phyloP scores from a whole-genome alignment of 257 asterid species.

The Solanum habrochaites region DNA sequence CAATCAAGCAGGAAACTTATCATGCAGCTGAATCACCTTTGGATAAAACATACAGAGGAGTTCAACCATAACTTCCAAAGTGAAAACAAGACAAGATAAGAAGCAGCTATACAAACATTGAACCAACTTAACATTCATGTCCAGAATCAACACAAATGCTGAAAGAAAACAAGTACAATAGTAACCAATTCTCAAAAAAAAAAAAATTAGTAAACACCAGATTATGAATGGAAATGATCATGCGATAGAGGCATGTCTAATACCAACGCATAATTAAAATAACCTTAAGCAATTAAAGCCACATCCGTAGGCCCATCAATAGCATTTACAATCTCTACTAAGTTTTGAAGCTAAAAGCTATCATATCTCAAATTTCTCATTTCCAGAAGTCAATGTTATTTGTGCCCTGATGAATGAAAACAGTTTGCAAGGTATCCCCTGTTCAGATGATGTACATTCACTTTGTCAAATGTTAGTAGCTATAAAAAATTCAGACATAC shows the following conservation, averaged over 20 bases:
- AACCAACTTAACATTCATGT: neutral
- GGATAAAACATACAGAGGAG: neutral
- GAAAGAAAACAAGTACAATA: neutral
- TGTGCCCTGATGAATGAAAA: neutral
- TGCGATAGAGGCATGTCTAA: neutral
- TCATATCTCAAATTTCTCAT: neutral
- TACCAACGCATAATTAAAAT: neutral
- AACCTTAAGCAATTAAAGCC: neutral
- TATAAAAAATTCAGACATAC: neutral
- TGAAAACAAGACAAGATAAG: neutral
- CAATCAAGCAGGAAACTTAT: neutral
- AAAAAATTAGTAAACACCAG: neutral
- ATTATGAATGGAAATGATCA: neutral
- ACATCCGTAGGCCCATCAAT: neutral
- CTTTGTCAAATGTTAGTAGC: neutral
- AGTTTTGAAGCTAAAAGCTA: neutral
- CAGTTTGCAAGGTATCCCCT: neutral
- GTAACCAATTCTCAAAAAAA: neutral
- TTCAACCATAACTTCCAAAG: neutral
- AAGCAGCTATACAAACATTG: neutral
- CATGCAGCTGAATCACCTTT: neutral
- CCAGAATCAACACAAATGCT: neutral
- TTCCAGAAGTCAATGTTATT: neutral
- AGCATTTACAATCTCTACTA: neutral
- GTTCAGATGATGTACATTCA: neutral